Evolutionary conservation across 768 basidiomycete genomes (phyloP).

Genomic region (Pholiota molesta): DNA sequence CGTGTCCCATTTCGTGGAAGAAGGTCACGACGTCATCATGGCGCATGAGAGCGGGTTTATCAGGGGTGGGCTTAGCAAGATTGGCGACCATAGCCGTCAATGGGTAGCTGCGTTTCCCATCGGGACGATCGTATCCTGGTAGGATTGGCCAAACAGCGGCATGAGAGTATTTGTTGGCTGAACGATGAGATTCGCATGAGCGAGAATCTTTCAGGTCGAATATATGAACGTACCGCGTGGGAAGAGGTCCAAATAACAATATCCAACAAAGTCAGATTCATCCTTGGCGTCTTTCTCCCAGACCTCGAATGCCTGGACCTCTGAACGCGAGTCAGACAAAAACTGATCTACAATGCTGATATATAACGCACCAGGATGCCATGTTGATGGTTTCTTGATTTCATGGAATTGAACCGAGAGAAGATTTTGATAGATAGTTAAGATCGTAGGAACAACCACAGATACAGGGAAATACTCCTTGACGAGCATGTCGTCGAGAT

Average conservation of each 20-base stretch:
- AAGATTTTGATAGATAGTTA: slow-evolving; percentile 82
- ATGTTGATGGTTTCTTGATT: slow-evolving; percentile 57
- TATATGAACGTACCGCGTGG: slow-evolving; percentile 61
- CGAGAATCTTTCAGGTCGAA: not conserved
- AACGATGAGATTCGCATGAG: not conserved
- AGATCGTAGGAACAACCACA: slow-evolving; percentile 79
- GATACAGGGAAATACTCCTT: slow-evolving; percentile 92
- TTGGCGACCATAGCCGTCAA: slow-evolving; percentile 89
- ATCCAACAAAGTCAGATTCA: slow-evolving; percentile 75
- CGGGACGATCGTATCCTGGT: slow-evolving; percentile 59
- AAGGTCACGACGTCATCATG: slow-evolving; percentile 89
- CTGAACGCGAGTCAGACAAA: slow-evolving; percentile 33
- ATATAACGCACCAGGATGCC: slow-evolving; percentile 70
- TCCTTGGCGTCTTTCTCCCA: slow-evolving; percentile 82
- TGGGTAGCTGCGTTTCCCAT: slow-evolving; percentile 71
- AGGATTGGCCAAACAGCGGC: slow-evolving; percentile 85
- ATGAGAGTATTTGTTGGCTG: slow-evolving; percentile 81
- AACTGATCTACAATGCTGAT: not conserved
- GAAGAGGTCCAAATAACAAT: slow-evolving; percentile 88
- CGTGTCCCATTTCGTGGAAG: slow-evolving; percentile 90
- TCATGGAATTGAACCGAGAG: slow-evolving; percentile 77
- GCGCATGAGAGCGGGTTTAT: slow-evolving; percentile 83
- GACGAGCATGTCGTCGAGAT: slow-evolving; percentile 75
- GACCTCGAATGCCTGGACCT: slow-evolving; percentile 83
- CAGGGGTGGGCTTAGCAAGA: slow-evolving; percentile 81